Conservation (phyloP, 2,329 filamentous ascomycete genomes). For the Nigrospora osmanthi region DNA sequence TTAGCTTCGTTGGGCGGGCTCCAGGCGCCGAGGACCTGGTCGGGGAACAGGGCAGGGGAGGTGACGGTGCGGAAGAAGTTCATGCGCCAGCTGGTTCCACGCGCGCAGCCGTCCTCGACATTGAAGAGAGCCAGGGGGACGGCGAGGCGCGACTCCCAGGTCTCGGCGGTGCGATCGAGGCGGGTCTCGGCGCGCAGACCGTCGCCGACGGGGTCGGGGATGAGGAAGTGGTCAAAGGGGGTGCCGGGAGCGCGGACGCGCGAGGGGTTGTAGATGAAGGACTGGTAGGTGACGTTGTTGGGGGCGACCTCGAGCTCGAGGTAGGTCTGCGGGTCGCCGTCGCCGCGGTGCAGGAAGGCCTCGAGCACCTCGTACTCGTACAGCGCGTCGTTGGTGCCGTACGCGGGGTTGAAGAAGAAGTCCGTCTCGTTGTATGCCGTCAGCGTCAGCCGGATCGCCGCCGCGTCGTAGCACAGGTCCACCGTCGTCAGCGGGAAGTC, state of each 20-base stretch:
- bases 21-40: constrained; percentile 37
- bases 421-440: constrained; percentile 35
- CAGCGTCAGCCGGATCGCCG: constrained; percentile 31
- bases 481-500: constrained; percentile 36
- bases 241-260: constrained; percentile 31
- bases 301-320: constrained; percentile 43
- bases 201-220: constrained; percentile 29
- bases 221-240: constrained; percentile 34
- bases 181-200: constrained; percentile 31
- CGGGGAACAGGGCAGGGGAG: constrained; percentile 31
- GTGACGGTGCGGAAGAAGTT: constrained; percentile 43
- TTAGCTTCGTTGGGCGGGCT: constrained; percentile 34
- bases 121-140: constrained; percentile 43
- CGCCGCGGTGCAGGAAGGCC: constrained; percentile 37
- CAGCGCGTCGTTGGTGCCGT: constrained; percentile 36
- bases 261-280: constrained; percentile 42
- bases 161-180: constrained; percentile 24
- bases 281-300: constrained; percentile 43
- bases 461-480: constrained; percentile 37
- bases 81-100: constrained; percentile 40
- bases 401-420: constrained; percentile 35
- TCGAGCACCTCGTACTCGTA: constrained; percentile 45
- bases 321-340: constrained; percentile 37
- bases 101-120: constrained; percentile 31
- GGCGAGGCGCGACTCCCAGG: constrained; percentile 30